Base-by-base conservation (phyloP, 768 basidiomycete species). In the Fomitopsis pulvina region DNA sequence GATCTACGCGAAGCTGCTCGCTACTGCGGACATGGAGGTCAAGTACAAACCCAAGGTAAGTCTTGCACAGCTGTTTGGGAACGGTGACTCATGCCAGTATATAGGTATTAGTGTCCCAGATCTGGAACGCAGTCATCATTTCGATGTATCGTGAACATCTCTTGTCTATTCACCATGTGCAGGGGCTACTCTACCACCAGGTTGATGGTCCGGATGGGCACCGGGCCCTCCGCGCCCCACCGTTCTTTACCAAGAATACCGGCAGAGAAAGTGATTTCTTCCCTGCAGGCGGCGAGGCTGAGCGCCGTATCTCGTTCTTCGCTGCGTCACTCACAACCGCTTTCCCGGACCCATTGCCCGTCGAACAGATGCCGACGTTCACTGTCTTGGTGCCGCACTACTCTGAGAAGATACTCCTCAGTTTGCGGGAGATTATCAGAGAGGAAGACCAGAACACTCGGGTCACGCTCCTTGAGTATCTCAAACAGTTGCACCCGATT, bases 141-240 rank as follows among this genome's bases (percentile, higher is more conserved):
- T 98, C 95, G 48, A 99, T 99, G 96, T 99, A 99, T 68, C 85
- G 96, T 60, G 96, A 99, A 62, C 96, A 99, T 70, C 74, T 99
- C 43, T 75, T 99, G 32, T 95, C 92, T 54, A 99, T 99, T 61
- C 92, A 97, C 59, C 93, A 99, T 61, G 96, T 99, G 41, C 96
- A 99, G 65, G 87, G 94, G 46, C 78, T 99, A 18, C 78, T 98
- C 28, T 98, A 99, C 64, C 96, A 99, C 66, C 96, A 99, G 69
- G 87, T 92, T 18, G 94, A 95, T 55, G 83, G 83, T 14, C 80
- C 88, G 12, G 86, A 89, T 63, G 92, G 94, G 47, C 86, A 87
- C 52, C 80, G 96, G 24, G 91, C 91, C 18, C 80, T 99, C 25
- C 91, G 95, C 40, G 92, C 96, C 0, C 96, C 96, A 20, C 92